Conservation (phyloP, 2,329 filamentous ascomycete genomes). For the Exophiala bonariae region DNA sequence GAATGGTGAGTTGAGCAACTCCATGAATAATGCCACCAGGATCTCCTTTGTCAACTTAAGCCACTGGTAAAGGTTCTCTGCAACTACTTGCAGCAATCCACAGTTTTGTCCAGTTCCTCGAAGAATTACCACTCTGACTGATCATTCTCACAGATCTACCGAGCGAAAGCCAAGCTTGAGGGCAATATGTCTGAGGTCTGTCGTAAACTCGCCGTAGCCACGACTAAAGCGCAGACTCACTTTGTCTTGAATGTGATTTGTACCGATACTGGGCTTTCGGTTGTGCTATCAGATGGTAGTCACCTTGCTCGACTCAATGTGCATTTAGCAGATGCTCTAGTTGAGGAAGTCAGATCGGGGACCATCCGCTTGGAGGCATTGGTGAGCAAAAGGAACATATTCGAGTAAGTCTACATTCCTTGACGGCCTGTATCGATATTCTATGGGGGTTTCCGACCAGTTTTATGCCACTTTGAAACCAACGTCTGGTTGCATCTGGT, state of each 20-base stretch:
- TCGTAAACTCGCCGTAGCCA: neutral
- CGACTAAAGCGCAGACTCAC: conserved; percentile 1
- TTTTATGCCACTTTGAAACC: too few relatives aligned
- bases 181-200: conserved; percentile 14
- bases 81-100: too few relatives aligned
- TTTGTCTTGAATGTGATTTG: conserved; percentile 6
- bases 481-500: too few relatives aligned
- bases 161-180: conserved; percentile 4
- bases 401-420: conserved; percentile 12
- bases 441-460: too few relatives aligned
- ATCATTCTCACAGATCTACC: too few relatives aligned
- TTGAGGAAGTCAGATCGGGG: neutral
- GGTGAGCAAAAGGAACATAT: conserved; percentile 7
- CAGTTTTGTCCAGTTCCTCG: too few relatives aligned
- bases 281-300: conserved; percentile 7
- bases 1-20: conserved; percentile 14
- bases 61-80: too few relatives aligned
- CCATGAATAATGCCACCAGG: neutral
- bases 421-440: too few relatives aligned
- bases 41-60: too few relatives aligned
- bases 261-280: neutral
- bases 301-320: conserved; percentile 11
- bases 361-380: conserved; percentile 9
- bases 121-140: too few relatives aligned
- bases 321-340: conserved; percentile 5